Percentiles rank a stretch among this genome's conserved stretches.
Conservation (phyloP, 108 stramenopile genomes). For the Conticribra guillardii region DNA sequence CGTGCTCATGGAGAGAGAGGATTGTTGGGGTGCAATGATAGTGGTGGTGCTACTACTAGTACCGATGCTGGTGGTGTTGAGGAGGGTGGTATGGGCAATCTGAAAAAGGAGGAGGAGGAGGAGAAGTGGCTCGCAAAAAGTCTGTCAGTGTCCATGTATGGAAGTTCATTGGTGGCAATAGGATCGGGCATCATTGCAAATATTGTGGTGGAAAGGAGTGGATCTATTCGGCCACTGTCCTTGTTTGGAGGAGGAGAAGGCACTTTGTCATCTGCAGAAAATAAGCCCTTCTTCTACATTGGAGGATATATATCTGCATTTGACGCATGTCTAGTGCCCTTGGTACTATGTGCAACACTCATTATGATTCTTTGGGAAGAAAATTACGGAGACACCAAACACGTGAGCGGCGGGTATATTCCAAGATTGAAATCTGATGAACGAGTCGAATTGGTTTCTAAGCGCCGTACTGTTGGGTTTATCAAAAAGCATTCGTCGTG, state of each 20-base stretch:
- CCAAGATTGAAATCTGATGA: neutral
- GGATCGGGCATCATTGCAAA: slow-evolving; percentile 88
- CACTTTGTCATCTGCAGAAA: slow-evolving; percentile 7
- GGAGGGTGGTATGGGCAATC: neutral
- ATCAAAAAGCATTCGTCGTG: slow-evolving; percentile 35
- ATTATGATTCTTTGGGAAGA: slow-evolving; percentile 87
- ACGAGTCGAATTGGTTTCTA: neutral
- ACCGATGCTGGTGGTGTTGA: neutral
- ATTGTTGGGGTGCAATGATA: neutral
- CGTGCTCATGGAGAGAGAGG: slow-evolving; percentile 46
- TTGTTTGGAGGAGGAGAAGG: neutral
- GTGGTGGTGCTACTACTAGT: neutral
- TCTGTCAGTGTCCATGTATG: slow-evolving; percentile 86
- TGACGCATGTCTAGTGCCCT: slow-evolving; percentile 83
- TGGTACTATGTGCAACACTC: slow-evolving; percentile 68
- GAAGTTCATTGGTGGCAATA: slow-evolving; percentile 93
- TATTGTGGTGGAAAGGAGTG: slow-evolving; percentile 50
- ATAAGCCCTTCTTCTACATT: slow-evolving; percentile 36
- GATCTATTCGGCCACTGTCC: slow-evolving; percentile 28
- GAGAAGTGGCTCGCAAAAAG: slow-evolving; percentile 73
- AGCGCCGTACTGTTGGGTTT: neutral
- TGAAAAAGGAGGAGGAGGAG: slow-evolving; percentile 18
- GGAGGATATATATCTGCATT: slow-evolving; percentile 94
- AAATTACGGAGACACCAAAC: slow-evolving; percentile 80
- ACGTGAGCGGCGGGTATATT: neutral